A percentile compares a stretch with the other conserved stretches of the same genome.
phyloP scores from a whole-genome alignment of 2,329 filamentous ascomycete genomes.

The Coniochaeta sp. region DNA sequence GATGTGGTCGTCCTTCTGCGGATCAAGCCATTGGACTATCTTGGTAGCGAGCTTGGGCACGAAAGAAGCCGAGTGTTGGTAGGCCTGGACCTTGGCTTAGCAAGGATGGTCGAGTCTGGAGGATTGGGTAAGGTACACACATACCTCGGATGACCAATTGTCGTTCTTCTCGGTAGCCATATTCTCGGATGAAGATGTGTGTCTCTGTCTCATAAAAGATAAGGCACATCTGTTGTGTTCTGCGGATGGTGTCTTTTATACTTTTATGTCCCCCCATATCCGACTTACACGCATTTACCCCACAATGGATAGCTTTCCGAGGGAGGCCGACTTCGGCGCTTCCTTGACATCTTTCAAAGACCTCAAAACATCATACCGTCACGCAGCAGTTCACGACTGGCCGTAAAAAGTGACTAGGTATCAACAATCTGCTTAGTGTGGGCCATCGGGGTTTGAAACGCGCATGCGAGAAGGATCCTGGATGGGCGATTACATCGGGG shows the following conservation, averaged over 20 bases:
- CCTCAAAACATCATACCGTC: not conserved
- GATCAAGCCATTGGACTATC: slow-evolving; percentile 49
- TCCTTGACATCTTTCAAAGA: not conserved
- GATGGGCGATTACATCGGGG: too few relatives aligned
- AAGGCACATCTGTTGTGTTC: not conserved
- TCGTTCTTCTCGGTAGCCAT: slow-evolving; percentile 20
- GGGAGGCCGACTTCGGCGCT: not conserved
- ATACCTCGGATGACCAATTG: slow-evolving; percentile 31
- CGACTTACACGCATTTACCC: not conserved
- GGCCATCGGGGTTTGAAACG: too few relatives aligned
- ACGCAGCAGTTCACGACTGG: not conserved
- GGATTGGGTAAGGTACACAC: slow-evolving; percentile 5
- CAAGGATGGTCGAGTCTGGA: not conserved
- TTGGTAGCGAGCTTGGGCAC: slow-evolving; percentile 55
- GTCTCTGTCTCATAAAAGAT: not conserved
- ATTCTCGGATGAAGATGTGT: not conserved
- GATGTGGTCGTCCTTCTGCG: slow-evolving; percentile 48
- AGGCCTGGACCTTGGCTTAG: slow-evolving; percentile 32
- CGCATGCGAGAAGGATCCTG: too few relatives aligned
- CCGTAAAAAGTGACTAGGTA: not conserved
- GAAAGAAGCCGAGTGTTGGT: slow-evolving; percentile 54
- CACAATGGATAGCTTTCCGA: not conserved
- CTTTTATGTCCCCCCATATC: not conserved
- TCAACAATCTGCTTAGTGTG: too few relatives aligned
- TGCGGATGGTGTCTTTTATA: not conserved